Conservation (phyloP, 202 grass and related monocot species). For the Cymbopogon flexuosus region DNA sequence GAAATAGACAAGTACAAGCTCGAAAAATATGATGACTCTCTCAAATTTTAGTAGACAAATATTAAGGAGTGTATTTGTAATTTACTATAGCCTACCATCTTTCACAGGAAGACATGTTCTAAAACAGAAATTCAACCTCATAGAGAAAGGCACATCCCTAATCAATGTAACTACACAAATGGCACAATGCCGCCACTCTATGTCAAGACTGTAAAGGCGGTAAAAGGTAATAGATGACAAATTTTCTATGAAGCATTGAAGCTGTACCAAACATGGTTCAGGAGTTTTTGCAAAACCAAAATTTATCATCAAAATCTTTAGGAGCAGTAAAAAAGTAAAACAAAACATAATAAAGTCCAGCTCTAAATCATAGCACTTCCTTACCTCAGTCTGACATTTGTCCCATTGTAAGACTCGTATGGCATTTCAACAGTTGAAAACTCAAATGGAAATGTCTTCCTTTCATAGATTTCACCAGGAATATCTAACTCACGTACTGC, state of each 20-base stretch:
- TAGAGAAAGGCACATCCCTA: background rate
- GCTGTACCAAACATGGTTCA: background rate
- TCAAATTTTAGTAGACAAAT: background rate
- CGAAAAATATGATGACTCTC: background rate
- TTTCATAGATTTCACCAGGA: constrained; percentile 89
- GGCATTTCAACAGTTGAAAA: constrained; percentile 92
- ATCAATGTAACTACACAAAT: background rate
- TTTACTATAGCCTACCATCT: background rate
- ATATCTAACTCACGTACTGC: constrained; percentile 82
- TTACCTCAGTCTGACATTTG: constrained; percentile 82
- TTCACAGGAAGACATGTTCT: background rate
- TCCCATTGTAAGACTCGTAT: constrained; percentile 82
- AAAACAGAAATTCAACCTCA: background rate
- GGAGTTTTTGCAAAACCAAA: background rate
- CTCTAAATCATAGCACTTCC: background rate
- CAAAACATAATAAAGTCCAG: background rate
- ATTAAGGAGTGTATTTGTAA: background rate
- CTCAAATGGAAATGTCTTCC: constrained; percentile 72
- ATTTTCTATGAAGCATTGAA: background rate
- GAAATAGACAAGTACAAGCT: background rate
- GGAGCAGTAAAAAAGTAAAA: background rate
- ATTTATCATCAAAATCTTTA: background rate
- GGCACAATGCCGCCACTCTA: background rate
- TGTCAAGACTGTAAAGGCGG: background rate
- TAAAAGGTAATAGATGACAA: background rate